These are phyloP conservation scores for Carnegiea gigantea DNA, from an alignment of 179 eudicot species.

Conservation along the genomic window DNA sequence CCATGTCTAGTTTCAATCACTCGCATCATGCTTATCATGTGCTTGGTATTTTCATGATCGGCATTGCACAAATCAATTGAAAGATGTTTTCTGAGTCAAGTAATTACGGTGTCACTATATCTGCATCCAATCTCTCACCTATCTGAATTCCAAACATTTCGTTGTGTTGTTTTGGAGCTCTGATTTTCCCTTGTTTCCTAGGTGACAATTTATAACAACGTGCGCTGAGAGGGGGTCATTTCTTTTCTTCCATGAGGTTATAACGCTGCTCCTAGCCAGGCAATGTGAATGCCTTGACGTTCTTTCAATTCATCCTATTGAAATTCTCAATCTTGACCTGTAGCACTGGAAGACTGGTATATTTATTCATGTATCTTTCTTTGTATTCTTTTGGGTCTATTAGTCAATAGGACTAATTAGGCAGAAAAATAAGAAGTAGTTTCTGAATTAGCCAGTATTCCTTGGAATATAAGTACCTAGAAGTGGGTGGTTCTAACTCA, in stretches of 20 bases:
- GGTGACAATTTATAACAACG: neutral
- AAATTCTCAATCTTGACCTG: neutral
- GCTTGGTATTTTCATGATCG: conserved; percentile 29
- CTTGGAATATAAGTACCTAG: neutral
- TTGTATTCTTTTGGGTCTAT: neutral
- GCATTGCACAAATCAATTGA: conserved; percentile 40
- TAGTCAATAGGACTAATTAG: neutral
- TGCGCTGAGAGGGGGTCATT: neutral
- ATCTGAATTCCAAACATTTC: neutral
- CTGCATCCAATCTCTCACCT: neutral
- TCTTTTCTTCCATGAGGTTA: neutral
- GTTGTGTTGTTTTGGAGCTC: neutral
- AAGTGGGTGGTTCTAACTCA: neutral
- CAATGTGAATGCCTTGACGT: neutral
- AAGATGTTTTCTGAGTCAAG: conserved; percentile 35
- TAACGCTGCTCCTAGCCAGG: neutral
- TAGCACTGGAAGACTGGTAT: neutral
- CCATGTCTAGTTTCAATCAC: neutral
- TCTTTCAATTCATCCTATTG: neutral
- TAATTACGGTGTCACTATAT: conserved; percentile 31
- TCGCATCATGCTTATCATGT: conserved; percentile 4
- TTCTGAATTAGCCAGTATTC: neutral
- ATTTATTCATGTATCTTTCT: neutral
- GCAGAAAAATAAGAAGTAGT: neutral
- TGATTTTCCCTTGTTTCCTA: neutral